These are phyloP conservation scores for Hymenoscyphus infarciens DNA, from an alignment of 2,329 filamentous ascomycete genomes.

Conservation along the genomic window DNA sequence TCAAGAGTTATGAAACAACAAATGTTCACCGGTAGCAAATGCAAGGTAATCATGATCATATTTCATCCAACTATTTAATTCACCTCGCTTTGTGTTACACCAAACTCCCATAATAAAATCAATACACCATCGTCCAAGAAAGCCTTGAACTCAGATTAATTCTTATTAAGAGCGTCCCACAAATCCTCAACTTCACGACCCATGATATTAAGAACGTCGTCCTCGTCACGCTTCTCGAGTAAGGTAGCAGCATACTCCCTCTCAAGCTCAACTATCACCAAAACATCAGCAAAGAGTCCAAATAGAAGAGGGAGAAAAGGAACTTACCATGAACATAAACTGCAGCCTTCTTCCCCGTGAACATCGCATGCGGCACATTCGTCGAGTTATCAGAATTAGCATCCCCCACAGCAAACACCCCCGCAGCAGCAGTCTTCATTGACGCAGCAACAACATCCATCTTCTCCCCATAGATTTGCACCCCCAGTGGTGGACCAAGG, in stretches of 20 bases:
- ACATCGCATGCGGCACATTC: conserved; percentile 60
- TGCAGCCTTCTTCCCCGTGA: conserved; percentile 53
- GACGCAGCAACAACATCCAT: conserved; percentile 10
- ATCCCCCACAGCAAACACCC: conserved; percentile 57
- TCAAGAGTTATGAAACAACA: too few relatives aligned
- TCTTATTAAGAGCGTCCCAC: conserved; percentile 5
- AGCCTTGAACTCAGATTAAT: not conserved
- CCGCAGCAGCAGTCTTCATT: conserved; percentile 45
- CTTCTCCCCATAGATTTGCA: conserved; percentile 13
- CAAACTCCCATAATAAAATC: not conserved
- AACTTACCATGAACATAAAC: conserved; percentile 56
- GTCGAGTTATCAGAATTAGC: conserved; percentile 57
- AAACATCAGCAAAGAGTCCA: not conserved
- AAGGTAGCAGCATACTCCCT: conserved; percentile 13
- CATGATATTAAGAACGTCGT: conserved; percentile 11
- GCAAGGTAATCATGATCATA: too few relatives aligned
- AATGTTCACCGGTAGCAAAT: too few relatives aligned
- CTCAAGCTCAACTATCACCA: conserved; percentile 15
- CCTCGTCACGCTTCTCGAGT: conserved; percentile 9
- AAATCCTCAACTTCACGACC: conserved; percentile 18
- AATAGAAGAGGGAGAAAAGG: too few relatives aligned
- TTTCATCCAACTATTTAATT: too few relatives aligned
- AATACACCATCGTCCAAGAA: not conserved
- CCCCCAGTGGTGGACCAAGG: conserved; percentile 45
- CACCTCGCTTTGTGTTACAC: not conserved